Evolutionary conservation across 2,329 filamentous ascomycete genomes (phyloP).

Genomic region (Aphanoascus verrucosus): DNA sequence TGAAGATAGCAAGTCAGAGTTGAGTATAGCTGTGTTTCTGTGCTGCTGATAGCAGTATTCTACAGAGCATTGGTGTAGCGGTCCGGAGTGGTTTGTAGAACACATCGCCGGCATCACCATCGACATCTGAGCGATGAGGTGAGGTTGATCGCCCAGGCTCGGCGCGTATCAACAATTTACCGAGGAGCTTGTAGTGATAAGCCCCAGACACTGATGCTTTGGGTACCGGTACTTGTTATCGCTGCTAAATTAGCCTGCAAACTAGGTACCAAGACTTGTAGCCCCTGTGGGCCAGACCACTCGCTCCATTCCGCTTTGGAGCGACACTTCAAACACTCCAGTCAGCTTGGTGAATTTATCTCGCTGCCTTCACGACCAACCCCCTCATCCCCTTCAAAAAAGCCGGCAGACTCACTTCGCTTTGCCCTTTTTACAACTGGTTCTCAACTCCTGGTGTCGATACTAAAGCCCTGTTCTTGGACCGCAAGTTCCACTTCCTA

Average conservation of each 20-base stretch:
- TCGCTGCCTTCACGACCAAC: slow-evolving; percentile 3
- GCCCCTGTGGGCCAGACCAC: not conserved
- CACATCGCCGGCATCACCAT: not conserved
- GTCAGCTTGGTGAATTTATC: slow-evolving; percentile 4
- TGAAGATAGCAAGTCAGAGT: not conserved
- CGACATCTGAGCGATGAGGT: not conserved
- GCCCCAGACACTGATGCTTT: not conserved
- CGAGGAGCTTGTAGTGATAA: not conserved
- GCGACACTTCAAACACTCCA: slow-evolving; percentile 9
- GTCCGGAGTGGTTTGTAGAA: too few relatives aligned
- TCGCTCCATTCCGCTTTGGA: not conserved
- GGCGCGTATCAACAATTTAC: slow-evolving; percentile 7
- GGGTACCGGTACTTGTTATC: not conserved
- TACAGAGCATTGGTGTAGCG: too few relatives aligned
- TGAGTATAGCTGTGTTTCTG: not conserved
- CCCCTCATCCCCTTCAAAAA: not conserved
- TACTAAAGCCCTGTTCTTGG: not conserved
- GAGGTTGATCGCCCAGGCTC: not conserved
- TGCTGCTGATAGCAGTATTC: too few relatives aligned
- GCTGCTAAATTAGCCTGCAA: not conserved
- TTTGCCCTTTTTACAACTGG: not conserved
- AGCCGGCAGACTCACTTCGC: not conserved
- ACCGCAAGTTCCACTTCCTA: slow-evolving; percentile 11
- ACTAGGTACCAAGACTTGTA: not conserved
- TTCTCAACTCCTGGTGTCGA: not conserved